Evolutionary conservation across 768 basidiomycete genomes (phyloP).

Genomic region (Collybia mongolica): DNA sequence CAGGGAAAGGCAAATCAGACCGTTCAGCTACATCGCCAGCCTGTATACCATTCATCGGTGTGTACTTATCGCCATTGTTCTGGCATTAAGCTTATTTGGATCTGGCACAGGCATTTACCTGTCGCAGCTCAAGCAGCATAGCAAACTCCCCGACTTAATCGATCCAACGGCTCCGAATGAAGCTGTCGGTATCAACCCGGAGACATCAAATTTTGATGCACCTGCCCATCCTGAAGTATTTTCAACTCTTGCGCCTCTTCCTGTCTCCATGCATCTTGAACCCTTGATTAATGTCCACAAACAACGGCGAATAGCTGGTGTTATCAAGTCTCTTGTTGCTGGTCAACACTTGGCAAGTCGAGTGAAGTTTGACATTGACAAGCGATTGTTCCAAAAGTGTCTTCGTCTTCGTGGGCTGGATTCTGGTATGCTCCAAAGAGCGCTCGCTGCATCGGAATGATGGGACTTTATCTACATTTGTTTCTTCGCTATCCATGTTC

Average conservation of each 20-base stretch:
- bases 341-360: constrained; percentile 81
- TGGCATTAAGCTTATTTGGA: not conserved
- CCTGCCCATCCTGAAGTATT: constrained; percentile 82
- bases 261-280: constrained; percentile 76
- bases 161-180: constrained; percentile 81
- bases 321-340: constrained; percentile 78
- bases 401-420: constrained; percentile 69
- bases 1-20: constrained; percentile 38
- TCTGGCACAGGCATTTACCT: constrained; percentile 65
- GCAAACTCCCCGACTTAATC: constrained; percentile 73
- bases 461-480: not conserved
- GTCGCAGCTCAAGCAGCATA: constrained; percentile 63
- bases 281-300: constrained; percentile 89
- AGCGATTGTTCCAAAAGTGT: constrained; percentile 75
- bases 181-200: constrained; percentile 61
- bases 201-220: constrained; percentile 61
- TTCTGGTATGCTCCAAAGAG: constrained; percentile 50
- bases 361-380: constrained; percentile 68
- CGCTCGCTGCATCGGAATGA: constrained; percentile 25
- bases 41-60: constrained; percentile 86
- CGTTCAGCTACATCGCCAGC: constrained; percentile 40
- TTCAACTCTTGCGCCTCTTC: constrained; percentile 66
- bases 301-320: constrained; percentile 76
- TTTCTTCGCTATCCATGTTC: constrained; percentile 12
- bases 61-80: constrained; percentile 16